Conservation (phyloP, 164 flowering plant species). For the Stephania yunnanensis region DNA sequence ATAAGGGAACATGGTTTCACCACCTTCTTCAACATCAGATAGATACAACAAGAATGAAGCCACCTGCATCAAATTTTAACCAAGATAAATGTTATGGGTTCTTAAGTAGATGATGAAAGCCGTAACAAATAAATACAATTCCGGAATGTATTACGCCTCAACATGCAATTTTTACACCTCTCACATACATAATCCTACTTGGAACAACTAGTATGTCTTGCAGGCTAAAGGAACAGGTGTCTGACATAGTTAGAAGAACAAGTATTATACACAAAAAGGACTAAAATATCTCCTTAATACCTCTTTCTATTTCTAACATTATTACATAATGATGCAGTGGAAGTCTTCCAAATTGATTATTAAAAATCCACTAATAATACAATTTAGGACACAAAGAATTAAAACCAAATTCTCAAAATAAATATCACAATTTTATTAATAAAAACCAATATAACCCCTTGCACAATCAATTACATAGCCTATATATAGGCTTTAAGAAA, state of each 20-base stretch:
- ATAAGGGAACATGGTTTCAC: constrained; percentile 82
- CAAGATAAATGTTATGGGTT: background rate
- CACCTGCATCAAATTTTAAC: constrained; percentile 34
- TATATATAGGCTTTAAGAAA: too few relatives aligned
- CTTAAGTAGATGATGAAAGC: background rate
- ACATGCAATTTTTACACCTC: background rate
- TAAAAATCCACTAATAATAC: too few relatives aligned
- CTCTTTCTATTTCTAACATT: too few relatives aligned
- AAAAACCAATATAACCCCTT: too few relatives aligned
- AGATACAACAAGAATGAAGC: constrained; percentile 79
- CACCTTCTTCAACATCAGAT: constrained; percentile 80
- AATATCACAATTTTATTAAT: too few relatives aligned
- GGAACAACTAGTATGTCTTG: background rate
- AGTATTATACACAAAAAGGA: too few relatives aligned
- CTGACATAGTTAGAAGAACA: background rate
- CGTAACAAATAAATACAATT: background rate
- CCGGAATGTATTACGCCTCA: background rate
- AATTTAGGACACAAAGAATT: too few relatives aligned
- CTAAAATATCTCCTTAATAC: too few relatives aligned
- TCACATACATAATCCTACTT: background rate
- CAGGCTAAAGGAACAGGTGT: background rate
- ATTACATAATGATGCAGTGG: too few relatives aligned
- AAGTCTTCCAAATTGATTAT: too few relatives aligned
- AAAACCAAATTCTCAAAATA: too few relatives aligned
- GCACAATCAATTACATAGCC: too few relatives aligned